Conservation (phyloP, 1,139 yeast genomes). For the Magnusiomyces paraingens region DNA sequence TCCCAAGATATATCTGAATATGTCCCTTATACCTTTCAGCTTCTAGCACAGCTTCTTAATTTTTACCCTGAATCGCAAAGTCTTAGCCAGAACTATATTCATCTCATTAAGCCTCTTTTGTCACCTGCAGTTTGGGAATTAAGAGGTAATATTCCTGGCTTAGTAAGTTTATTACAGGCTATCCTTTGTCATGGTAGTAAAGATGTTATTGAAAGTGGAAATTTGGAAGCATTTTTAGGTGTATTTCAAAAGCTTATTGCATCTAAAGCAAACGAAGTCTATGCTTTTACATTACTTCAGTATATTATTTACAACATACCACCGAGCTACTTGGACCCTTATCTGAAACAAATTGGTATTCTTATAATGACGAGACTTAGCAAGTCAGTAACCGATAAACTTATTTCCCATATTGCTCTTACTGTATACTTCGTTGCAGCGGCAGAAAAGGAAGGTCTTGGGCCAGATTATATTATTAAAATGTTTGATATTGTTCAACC, state of each 20-base stretch:
- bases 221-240: conserved; percentile 76
- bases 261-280: conserved; percentile 69
- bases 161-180: conserved; percentile 70
- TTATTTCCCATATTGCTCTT: conserved; percentile 50
- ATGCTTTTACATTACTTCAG: conserved; percentile 82
- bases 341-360: conserved; percentile 64
- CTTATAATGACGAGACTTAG: conserved; percentile 76
- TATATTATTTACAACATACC: conserved; percentile 57
- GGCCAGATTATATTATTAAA: conserved; percentile 48
- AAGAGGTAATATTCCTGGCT: conserved; percentile 89
- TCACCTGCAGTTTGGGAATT: conserved; percentile 91
- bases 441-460: conserved; percentile 35
- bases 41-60: conserved; percentile 72
- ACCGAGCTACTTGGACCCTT: conserved; percentile 44
- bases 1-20: conserved; percentile 90
- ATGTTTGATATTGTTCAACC: conserved; percentile 59
- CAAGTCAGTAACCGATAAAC: conserved; percentile 74
- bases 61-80: conserved; percentile 42
- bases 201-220: conserved; percentile 29
- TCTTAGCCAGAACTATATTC: conserved; percentile 59
- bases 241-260: conserved; percentile 93
- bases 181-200: conserved; percentile 58
- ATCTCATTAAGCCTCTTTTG: conserved; percentile 70
- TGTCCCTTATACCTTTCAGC: conserved; percentile 86
- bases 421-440: conserved; percentile 63